Percentiles rank a stretch among this genome's conserved stretches.
These are phyloP conservation scores for Coemansia sp. DNA, from an alignment of 192 early-diverging fungal genomes.

Conservation along the genomic window DNA sequence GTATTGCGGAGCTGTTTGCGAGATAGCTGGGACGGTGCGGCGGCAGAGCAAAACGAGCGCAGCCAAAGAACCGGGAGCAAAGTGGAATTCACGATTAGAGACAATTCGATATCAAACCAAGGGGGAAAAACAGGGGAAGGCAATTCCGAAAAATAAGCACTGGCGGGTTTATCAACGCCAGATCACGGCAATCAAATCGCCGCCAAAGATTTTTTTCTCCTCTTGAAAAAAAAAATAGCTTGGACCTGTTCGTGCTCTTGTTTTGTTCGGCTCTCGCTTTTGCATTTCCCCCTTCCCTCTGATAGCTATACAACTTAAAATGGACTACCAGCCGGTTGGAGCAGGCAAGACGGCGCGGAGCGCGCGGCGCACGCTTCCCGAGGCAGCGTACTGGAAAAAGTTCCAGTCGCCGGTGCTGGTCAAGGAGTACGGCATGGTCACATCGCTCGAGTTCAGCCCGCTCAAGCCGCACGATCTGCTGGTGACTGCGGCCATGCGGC, in stretches of 20 bases:
- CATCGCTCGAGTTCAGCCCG: constrained; percentile 77
- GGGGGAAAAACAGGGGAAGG: background rate
- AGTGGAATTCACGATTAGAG: too few relatives aligned
- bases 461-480: constrained; percentile 81
- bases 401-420: constrained; percentile 86
- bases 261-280: constrained; percentile 10
- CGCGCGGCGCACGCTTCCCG: constrained; percentile 56
- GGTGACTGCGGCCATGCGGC: constrained; percentile 81
- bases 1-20: too few relatives aligned
- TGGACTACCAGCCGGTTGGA: constrained; percentile 58
- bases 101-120: too few relatives aligned
- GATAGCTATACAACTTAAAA: constrained; percentile 1
- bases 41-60: too few relatives aligned
- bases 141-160: background rate
- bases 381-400: constrained; percentile 71
- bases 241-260: background rate
- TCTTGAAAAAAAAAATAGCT: background rate
- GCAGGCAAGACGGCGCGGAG: constrained; percentile 55
- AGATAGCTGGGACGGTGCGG: too few relatives aligned
- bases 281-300: background rate
- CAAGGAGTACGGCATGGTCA: constrained; percentile 83
- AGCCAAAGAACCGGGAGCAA: too few relatives aligned
- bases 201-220: background rate
- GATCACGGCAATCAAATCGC: constrained; percentile 9
- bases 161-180: background rate